Percentiles rank a stretch among this genome's conserved stretches.
phyloP scores from a whole-genome alignment of 768 basidiomycete species.

The Coprinopsis strossmayeri region DNA sequence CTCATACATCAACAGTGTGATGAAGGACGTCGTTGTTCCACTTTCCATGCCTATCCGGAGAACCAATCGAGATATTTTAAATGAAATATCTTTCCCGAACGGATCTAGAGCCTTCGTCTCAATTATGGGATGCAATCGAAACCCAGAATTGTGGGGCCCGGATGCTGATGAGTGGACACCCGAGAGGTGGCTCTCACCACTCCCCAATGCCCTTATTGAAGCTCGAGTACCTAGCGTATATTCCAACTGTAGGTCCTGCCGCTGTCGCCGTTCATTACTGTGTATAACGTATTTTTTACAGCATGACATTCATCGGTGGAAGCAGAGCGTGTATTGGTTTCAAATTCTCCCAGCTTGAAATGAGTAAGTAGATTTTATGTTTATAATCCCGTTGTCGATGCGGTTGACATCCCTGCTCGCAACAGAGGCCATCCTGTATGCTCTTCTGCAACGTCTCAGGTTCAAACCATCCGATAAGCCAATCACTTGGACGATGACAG shows the following conservation, averaged over 20 bases:
- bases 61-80: slow-evolving; percentile 28
- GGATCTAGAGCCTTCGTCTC: slow-evolving; percentile 32
- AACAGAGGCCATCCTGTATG: no score
- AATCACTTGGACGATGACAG: no score
- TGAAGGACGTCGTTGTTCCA: slow-evolving; percentile 35
- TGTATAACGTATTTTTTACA: slow-evolving; percentile 14
- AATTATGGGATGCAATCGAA: slow-evolving; percentile 31
- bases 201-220: slow-evolving; percentile 3
- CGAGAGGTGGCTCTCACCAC: slow-evolving; percentile 12
- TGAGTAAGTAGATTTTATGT: slow-evolving; percentile 32
- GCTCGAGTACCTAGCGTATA: slow-evolving; percentile 11
- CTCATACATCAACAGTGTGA: slow-evolving; percentile 17
- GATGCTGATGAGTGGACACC: slow-evolving; percentile 12
- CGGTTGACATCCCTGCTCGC: no score
- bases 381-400: no score
- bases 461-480: no score
- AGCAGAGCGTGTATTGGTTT: slow-evolving; percentile 34
- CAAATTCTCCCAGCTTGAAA: slow-evolving; percentile 49
- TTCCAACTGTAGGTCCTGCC: slow-evolving; percentile 11
- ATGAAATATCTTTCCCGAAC: slow-evolving; percentile 30
- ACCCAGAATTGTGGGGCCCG: slow-evolving; percentile 18
- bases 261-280: slow-evolving; percentile 28
- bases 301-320: slow-evolving; percentile 40
- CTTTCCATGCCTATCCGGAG: slow-evolving; percentile 31
- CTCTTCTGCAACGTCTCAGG: no score